Base-by-base conservation (phyloP, 2,329 filamentous ascomycete species). In the Fusarium xylarioides region DNA sequence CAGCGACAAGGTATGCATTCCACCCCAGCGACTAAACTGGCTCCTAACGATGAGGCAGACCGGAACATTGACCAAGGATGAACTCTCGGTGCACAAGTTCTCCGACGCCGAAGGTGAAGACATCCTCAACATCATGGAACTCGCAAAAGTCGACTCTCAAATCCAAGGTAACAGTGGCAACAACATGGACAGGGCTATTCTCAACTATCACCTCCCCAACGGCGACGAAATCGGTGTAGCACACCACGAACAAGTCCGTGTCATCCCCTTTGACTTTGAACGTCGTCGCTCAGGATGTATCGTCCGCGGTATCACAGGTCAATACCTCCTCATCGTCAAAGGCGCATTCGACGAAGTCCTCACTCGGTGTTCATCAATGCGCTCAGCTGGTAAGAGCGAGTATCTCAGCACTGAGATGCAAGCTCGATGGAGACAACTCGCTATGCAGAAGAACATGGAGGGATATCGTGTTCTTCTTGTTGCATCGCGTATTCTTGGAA, bases 21-120 rank as follows among this genome's bases (percentile, higher is more conserved):
- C 2, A 2, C 0, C 2, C 16, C 18, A 6, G 3, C 2, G 32
- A 16, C 23, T 9, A 16, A 0, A 0, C 2, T 1, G 0, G 4
- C 1, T 15, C 4, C 32, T 57, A 8, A 57, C 5, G 0, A 1
- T 1, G 1, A 8, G 5, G 2, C 1, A 59, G 58, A 61, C 58
- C 0, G 58, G 58, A 15, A 61, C 58, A 14, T 1, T 61, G 0
- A 61, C 58, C 23, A 61, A 56, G 4, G 58, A 61, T 1, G 37
- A 61, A 1, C 58, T 61, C 5, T 56, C 58, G 0, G 58, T 61
- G 6, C 58, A 61, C 14, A 54, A 34, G 21, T 61, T 56, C 23
- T 56, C 58, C 7, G 30, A 61, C 1, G 30, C 30, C 0, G 37
- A 34, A 2, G 49, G 52, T 1, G 30, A 56, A 37, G 58, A 61